phyloP scores from a whole-genome alignment of 1,139 yeast species.

The Debaryomyces sp. region DNA sequence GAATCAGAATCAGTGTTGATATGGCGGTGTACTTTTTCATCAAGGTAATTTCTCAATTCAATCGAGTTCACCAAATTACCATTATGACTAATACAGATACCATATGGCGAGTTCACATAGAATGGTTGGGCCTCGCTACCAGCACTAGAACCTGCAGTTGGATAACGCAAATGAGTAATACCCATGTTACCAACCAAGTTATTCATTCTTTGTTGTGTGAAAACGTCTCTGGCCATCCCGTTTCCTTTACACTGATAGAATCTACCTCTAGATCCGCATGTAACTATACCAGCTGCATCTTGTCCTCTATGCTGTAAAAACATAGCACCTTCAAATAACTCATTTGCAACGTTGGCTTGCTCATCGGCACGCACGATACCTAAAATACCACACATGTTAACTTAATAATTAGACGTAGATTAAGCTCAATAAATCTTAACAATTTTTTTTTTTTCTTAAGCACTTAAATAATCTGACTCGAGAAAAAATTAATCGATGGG shows the following conservation, averaged over 20 bases:
- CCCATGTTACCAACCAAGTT: slow-evolving; percentile 95
- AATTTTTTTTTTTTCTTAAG: not conserved
- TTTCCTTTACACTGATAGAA: slow-evolving; percentile 97
- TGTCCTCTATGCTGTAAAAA: slow-evolving; percentile 97
- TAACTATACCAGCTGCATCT: slow-evolving; percentile 99
- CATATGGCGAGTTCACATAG: slow-evolving; percentile 96
- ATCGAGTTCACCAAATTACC: slow-evolving; percentile 92
- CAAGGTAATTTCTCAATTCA: slow-evolving; percentile 76
- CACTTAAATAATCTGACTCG: slow-evolving; percentile 1
- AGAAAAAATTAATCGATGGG: slow-evolving; percentile 6
- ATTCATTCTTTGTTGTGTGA: slow-evolving; percentile 77
- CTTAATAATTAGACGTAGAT: not conserved
- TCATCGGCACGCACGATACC: slow-evolving; percentile 87
- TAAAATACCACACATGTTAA: slow-evolving; percentile 89
- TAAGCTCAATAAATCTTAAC: not conserved
- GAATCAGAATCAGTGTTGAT: slow-evolving; percentile 97
- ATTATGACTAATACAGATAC: slow-evolving; percentile 86
- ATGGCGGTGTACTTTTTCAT: slow-evolving; percentile 94
- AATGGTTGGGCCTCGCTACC: slow-evolving; percentile 99
- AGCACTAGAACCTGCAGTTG: slow-evolving; percentile 98
- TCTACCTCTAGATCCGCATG: slow-evolving; percentile 93
- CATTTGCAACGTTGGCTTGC: slow-evolving; percentile 76
- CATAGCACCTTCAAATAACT: slow-evolving; percentile 89
- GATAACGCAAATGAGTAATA: slow-evolving; percentile 90
- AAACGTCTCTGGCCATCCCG: slow-evolving; percentile 98